A percentile compares a stretch with the other conserved stretches of the same genome.
Conservation (phyloP, 2,329 filamentous ascomycete genomes). For the Cercospora janseana region DNA sequence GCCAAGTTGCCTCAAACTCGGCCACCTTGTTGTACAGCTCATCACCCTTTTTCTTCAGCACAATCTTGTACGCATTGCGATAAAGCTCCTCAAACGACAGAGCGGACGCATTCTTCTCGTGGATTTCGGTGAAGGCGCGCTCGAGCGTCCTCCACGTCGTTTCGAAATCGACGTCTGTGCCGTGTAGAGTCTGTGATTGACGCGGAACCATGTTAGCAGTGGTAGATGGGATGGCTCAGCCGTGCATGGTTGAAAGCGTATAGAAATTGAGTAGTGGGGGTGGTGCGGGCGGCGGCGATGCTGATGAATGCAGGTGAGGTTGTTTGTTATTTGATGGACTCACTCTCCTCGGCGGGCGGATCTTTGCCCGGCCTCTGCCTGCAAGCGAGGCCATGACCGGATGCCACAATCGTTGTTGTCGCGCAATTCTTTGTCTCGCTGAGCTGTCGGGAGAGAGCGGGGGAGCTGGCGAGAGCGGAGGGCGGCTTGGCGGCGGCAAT, state of each 20-base stretch:
- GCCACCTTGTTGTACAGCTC: slow-evolving; percentile 78
- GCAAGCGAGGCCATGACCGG: slow-evolving; percentile 45
- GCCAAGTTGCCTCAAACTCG: slow-evolving; percentile 77
- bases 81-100: slow-evolving; percentile 96
- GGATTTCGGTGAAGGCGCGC: slow-evolving; percentile 79
- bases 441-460: slow-evolving; percentile 2
- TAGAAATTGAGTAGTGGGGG: slow-evolving; percentile 46
- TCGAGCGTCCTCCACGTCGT: slow-evolving; percentile 75
- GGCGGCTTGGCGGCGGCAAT: neutral
- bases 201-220: slow-evolving; percentile 5
- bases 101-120: slow-evolving; percentile 83
- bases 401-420: neutral
- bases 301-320: too few species aligned
- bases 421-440: slow-evolving; percentile 6
- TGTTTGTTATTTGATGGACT: slow-evolving; percentile 39
- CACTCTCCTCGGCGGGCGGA: slow-evolving; percentile 67
- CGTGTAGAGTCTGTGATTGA: slow-evolving; percentile 53
- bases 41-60: slow-evolving; percentile 81
- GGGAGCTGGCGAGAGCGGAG: neutral
- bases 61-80: slow-evolving; percentile 88
- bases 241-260: slow-evolving; percentile 19
- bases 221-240: neutral
- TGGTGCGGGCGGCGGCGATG: neutral
- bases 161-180: slow-evolving; percentile 75
- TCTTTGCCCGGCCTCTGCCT: slow-evolving; percentile 59